phyloP scores from a whole-genome alignment of 2,329 filamentous ascomycete species.

The Pseudogymnoascus sp. region DNA sequence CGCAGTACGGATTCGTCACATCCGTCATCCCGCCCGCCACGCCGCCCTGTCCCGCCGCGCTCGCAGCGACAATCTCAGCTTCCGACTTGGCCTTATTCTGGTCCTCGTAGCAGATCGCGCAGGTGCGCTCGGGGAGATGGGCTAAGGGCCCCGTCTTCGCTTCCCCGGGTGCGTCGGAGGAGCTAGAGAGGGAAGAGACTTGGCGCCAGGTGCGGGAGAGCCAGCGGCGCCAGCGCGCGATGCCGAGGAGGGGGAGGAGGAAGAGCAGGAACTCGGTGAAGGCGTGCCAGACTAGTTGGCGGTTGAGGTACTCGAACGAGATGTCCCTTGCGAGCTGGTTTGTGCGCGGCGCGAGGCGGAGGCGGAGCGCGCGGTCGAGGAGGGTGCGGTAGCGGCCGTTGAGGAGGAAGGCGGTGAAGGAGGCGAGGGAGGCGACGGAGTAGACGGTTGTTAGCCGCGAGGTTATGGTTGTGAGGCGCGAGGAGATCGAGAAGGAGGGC shows the following conservation, averaged over 20 bases:
- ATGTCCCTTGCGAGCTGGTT: conserved; percentile 84
- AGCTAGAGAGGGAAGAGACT: conserved; percentile 51
- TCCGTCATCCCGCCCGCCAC: conserved; percentile 85
- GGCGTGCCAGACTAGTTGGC: conserved; percentile 98
- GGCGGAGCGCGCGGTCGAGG: conserved; percentile 72
- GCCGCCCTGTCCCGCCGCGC: conserved; percentile 61
- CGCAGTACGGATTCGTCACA: conserved; percentile 92
- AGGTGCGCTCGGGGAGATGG: conserved; percentile 87
- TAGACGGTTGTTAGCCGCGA: conserved; percentile 63
- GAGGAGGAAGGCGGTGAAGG: conserved; percentile 83
- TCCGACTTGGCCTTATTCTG: conserved; percentile 69
- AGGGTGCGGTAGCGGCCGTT: conserved; percentile 89
- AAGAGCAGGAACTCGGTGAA: conserved; percentile 99
- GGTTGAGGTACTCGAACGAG: conserved; percentile 94
- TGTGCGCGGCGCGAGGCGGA: conserved; percentile 77
- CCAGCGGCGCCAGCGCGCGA: conserved; percentile 87
- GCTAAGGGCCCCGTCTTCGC: conserved; percentile 63
- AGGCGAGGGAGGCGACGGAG: conserved; percentile 71
- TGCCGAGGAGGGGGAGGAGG: conserved; percentile 89
- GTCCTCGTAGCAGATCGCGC: conserved; percentile 93
- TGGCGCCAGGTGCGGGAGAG: conserved; percentile 79
- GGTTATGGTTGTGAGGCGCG: conserved; percentile 60
- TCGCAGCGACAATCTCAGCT: conserved; percentile 64
- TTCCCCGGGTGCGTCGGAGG: conserved; percentile 41
- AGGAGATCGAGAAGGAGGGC: conserved; percentile 30